Base-by-base conservation (phyloP, 164 flowering plant genomes). In the Saururus chinensis region DNA sequence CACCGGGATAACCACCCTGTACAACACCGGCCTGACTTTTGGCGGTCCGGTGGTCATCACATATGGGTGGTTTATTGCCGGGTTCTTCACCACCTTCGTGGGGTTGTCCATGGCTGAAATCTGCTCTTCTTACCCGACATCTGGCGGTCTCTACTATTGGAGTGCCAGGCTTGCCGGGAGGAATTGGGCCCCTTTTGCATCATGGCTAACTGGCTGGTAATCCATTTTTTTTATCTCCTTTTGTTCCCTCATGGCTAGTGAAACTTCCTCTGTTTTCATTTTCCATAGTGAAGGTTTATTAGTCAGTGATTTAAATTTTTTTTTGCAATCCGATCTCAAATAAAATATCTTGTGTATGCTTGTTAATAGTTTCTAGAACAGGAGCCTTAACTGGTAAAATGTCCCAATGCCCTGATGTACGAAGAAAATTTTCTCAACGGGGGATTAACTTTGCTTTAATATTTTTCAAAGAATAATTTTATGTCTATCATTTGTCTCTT, bases 131-230 rank as follows among this genome's bases (percentile, higher is more conserved):
- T 91, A 70, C 58, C 96, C 98, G 4, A 91, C 96, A 22, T 86
- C 98, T 9, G 98, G 96, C 21, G 98, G 98, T 23, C 87, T 91
- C 22, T 88, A 88, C 72, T 86, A 82, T 59, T 91, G 98, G 98
- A 91, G 96, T 67, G 93, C 96, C 23, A 85, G 76, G 77, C 92
- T 88, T 58, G 91, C 97, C 67, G 96, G 97, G 53, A 86, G 83
- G 4, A 9, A 22, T 19, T 92, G 96, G 96, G 97, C 98, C n/a
- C 96, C 98, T 41, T 89, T 89, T 75, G 98, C 97, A 30, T 84
- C 98, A 0, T 92, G 97, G 97, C 64, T 88, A 59, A 92, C 98
- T 56, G 96, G 98, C 79, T 89, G 98, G 98, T 92, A 84, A 78
- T 45, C 45, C 14, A 6, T 45, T 45, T 14, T 9, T 42, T 10